These are phyloP conservation scores for Globisporangium emineosum DNA, from an alignment of 352 stramenopile species.

Conservation along the genomic window DNA sequence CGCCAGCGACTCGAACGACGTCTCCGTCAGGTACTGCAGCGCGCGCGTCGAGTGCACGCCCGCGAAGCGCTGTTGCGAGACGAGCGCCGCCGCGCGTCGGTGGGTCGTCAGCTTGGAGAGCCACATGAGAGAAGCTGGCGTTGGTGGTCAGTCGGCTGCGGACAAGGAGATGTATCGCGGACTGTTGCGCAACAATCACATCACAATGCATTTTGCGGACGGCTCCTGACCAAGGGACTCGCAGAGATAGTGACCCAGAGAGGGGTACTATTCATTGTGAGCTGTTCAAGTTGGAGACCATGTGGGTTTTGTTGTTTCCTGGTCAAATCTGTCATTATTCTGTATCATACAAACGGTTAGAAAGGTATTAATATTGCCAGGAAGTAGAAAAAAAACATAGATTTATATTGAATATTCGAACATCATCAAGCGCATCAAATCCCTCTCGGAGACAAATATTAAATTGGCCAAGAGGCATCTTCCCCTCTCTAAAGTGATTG, in stretches of 20 bases:
- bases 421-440: not conserved
- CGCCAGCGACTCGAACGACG: conserved; percentile 46
- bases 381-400: not conserved
- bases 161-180: conserved; percentile 3
- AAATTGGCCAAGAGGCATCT: not conserved
- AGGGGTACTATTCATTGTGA: not conserved
- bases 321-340: not conserved
- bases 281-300: not conserved
- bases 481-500: not conserved
- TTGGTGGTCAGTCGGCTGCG: not conserved
- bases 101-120: conserved; percentile 14
- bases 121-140: conserved; percentile 6
- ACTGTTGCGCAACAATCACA: not conserved
- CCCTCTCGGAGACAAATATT: not conserved
- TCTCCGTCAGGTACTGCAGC: conserved; percentile 38
- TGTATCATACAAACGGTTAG: no score
- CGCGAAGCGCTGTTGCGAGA: conserved; percentile 12
- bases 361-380: not conserved
- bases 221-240: not conserved
- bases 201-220: not conserved
- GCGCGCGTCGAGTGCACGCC: conserved; percentile 13
- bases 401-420: not conserved
- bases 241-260: not conserved
- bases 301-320: not conserved
- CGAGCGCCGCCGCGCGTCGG: conserved; percentile 6